Evolutionary conservation across 192 early-diverging fungal species (phyloP), one percentile per base, ranked within the genome.

Genomic region (Chytriomyces confervae): DNA sequence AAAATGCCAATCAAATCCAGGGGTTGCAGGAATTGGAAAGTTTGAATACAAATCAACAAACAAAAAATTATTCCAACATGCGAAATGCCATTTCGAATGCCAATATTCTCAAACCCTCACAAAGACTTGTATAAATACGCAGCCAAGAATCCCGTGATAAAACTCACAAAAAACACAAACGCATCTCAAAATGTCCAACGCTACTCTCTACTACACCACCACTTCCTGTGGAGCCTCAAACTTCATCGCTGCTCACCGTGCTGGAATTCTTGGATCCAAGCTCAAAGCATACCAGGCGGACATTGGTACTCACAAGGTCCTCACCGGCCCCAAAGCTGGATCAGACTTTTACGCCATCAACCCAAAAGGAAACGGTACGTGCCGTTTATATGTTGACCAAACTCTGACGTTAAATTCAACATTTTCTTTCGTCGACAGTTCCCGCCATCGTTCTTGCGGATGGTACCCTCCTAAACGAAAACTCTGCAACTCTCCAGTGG

Each of bases 391-490:
- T 2, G 29, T 36, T 36, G 29, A 36, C 29, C 2, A 2, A 0
- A 36, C 1, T 36, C 2, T 36, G 29, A 36, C 2, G 2, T 36
- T 0, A 1, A 36, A 2, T 36, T 2, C 2, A 2, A 36, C 29
- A 36, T 36, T 2, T 36, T 36, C 29, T 36, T 36, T 0, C n/a
- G 29, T 2, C 29, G 0, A 36, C 29, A 36, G 29, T 81, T 10
- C 80, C 80, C 8, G 47, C 79, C 36, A 49, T 81, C 11, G 73
- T 81, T 0, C 61, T 81, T 16, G 77, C 27, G 11, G 69, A 82
- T 53, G 80, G 80, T 13, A 70, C 62, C 18, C 13, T 81, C 27
- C 57, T 81, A 61, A 81, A 81, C 63, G 80, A 81, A 50, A 82
- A 77, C 46, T 51, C 68, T 6, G 80, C 80, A 1, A 74, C 72